phyloP scores from a whole-genome alignment of 139 green algal species.

The Chlorella sp. region DNA sequence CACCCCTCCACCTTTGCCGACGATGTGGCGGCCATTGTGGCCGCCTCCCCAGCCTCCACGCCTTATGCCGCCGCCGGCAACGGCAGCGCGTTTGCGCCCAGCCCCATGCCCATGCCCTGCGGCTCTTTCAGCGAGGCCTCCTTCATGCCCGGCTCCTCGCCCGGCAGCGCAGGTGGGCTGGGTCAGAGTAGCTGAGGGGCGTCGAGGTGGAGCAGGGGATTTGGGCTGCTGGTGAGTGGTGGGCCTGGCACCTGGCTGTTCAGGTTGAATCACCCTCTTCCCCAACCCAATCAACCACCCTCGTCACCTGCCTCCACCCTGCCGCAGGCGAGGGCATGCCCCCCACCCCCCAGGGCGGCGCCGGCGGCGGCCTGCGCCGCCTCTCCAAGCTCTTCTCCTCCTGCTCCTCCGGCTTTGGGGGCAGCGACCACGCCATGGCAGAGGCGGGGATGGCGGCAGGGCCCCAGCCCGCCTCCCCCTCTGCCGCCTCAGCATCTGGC shows the following conservation, averaged over 20 bases:
- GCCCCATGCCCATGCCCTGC: neutral
- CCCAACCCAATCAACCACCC: no score
- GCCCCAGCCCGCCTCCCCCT: neutral
- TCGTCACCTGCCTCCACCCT: neutral
- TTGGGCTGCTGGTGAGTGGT: neutral
- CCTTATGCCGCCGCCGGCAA: no score
- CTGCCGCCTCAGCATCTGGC: neutral
- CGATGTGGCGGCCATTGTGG: slow-evolving; percentile 54
- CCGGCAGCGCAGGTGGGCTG: slow-evolving; percentile 9
- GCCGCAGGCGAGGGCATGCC: slow-evolving; percentile 27
- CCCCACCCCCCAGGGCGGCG: neutral
- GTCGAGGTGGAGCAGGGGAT: no score
- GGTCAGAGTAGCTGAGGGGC: neutral
- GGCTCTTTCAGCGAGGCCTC: slow-evolving; percentile 5
- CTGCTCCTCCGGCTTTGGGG: slow-evolving; percentile 27
- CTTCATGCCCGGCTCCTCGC: slow-evolving; percentile 19
- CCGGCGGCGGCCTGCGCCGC: neutral
- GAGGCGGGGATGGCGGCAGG: neutral
- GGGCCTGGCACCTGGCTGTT: neutral
- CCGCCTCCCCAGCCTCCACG: neutral
- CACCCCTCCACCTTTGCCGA: slow-evolving; percentile 57
- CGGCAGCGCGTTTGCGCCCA: neutral
- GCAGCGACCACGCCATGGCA: neutral
- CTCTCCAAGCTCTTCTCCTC: slow-evolving; percentile 46
- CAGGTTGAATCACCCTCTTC: no score